Conservation (phyloP, 495 filamentous ascomycete species). For the Neurospora sp. region DNA sequence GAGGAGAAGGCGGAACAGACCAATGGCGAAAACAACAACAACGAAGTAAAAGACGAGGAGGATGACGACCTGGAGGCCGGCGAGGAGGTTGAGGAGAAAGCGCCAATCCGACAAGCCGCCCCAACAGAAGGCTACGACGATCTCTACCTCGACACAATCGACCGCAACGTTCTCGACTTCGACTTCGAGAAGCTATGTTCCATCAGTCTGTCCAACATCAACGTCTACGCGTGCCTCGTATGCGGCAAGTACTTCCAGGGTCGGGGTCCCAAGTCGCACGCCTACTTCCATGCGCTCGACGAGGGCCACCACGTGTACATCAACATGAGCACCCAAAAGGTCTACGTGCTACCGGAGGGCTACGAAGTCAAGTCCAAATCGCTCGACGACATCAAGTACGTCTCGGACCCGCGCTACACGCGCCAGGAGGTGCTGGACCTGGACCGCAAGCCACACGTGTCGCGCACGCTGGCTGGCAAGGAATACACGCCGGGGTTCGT, state of each 20-base stretch:
- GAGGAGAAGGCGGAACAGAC: background rate
- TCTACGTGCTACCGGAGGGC: slow-evolving; percentile 92
- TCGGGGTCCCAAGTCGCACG: slow-evolving; percentile 84
- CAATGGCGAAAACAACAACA: background rate
- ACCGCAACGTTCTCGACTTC: slow-evolving; percentile 80
- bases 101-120: slow-evolving; percentile 53
- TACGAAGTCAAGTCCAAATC: slow-evolving; percentile 96
- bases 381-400: slow-evolving; percentile 97
- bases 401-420: slow-evolving; percentile 82
- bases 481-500: slow-evolving; percentile 91
- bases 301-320: slow-evolving; percentile 93
- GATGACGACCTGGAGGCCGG: slow-evolving; percentile 8
- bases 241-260: slow-evolving; percentile 98
- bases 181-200: slow-evolving; percentile 99
- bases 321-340: slow-evolving; percentile 90
- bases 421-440: slow-evolving; percentile 68
- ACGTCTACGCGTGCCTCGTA: slow-evolving; percentile 95
- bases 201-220: slow-evolving; percentile 90
- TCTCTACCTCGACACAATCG: slow-evolving; percentile 95
- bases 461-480: slow-evolving; percentile 69
- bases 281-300: slow-evolving; percentile 96
- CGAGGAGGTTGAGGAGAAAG: slow-evolving; percentile 35
- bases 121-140: slow-evolving; percentile 87
- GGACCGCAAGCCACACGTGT: slow-evolving; percentile 64
- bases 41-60: slow-evolving; percentile 1